Conservation (phyloP, 1,284 basidiomycete genomes). For the Xerocomus nothofagi region DNA sequence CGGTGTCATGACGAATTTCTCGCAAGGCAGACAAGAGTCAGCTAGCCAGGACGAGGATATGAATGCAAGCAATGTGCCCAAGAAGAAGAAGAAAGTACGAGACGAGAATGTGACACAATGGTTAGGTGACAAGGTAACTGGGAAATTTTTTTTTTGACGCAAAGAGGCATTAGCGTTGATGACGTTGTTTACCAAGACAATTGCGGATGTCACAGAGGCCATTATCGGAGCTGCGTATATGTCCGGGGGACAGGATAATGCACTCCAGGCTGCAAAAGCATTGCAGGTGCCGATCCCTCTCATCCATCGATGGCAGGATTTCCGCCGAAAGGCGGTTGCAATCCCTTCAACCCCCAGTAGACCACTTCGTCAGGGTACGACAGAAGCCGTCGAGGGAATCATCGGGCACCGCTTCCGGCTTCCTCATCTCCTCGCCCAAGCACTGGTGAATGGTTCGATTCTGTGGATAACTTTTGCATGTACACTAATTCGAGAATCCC, state of each 20-base stretch:
- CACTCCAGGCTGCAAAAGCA: constrained; percentile 60
- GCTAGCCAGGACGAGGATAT: constrained; percentile 14
- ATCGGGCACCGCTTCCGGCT: constrained; percentile 60
- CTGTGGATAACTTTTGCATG: neutral
- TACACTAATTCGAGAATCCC: constrained; percentile 7
- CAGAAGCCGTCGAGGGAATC: constrained; percentile 59
- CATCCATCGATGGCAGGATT: constrained; percentile 69
- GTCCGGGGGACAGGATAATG: constrained; percentile 63
- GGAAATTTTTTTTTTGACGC: constrained; percentile 1
- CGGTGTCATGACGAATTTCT: constrained; percentile 10
- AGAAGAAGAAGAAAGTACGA: constrained; percentile 44
- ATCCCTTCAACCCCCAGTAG: constrained; percentile 43
- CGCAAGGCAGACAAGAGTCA: constrained; percentile 13
- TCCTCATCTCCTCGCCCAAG: constrained; percentile 65
- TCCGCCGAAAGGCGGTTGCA: constrained; percentile 49
- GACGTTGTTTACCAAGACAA: constrained; percentile 45
- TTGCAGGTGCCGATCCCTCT: constrained; percentile 61
- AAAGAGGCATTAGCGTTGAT: constrained; percentile 10
- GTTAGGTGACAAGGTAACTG: constrained; percentile 72
- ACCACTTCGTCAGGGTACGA: constrained; percentile 44
- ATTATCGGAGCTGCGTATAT: constrained; percentile 79
- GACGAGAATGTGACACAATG: constrained; percentile 54
- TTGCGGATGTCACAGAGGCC: constrained; percentile 81
- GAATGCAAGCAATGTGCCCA: constrained; percentile 30
- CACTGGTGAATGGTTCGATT: constrained; percentile 53